Percentiles rank a stretch among this genome's conserved stretches.
Conservation (phyloP, 441 rosid species). For the Adansonia rubrostipa region DNA sequence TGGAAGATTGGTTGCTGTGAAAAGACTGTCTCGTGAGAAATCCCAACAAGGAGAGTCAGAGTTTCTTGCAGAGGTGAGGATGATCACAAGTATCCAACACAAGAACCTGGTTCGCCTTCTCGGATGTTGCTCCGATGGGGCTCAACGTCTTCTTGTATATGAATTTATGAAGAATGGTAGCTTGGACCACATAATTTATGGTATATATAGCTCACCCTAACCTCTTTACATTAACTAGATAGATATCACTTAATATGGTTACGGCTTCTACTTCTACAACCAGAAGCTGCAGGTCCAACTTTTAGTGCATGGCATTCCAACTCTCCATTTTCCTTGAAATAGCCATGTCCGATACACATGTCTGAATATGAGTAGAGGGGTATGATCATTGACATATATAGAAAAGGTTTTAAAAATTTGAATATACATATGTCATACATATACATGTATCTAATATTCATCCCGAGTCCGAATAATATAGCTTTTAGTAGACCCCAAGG, state of each 20-base stretch:
- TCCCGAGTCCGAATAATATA: too few species aligned
- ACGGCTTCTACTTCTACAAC: neutral
- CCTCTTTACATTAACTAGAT: neutral
- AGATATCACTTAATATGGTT: too few species aligned
- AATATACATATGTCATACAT: too few species aligned
- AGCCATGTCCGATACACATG: too few species aligned
- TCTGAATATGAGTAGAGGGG: too few species aligned
- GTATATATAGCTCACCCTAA: constrained; percentile 33
- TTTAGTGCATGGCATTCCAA: too few species aligned
- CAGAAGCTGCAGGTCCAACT: too few species aligned
- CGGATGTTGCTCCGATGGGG: constrained; percentile 57
- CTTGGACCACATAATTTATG: constrained; percentile 58
- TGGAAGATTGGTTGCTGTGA: constrained; percentile 50
- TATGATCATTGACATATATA: too few species aligned
- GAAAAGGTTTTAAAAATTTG: too few species aligned
- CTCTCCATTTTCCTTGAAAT: too few species aligned
- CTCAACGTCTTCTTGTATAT: constrained; percentile 60
- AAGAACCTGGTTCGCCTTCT: constrained; percentile 64
- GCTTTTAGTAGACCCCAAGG: too few species aligned
- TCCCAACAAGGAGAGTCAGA: constrained; percentile 56
- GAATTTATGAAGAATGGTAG: constrained; percentile 66
- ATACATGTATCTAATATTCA: too few species aligned
- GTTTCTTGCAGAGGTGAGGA: constrained; percentile 51
- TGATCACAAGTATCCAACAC: constrained; percentile 66
- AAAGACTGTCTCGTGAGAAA: constrained; percentile 44